phyloP scores from a whole-genome alignment of 441 rosid species.

The Adansonia madagascariensis region DNA sequence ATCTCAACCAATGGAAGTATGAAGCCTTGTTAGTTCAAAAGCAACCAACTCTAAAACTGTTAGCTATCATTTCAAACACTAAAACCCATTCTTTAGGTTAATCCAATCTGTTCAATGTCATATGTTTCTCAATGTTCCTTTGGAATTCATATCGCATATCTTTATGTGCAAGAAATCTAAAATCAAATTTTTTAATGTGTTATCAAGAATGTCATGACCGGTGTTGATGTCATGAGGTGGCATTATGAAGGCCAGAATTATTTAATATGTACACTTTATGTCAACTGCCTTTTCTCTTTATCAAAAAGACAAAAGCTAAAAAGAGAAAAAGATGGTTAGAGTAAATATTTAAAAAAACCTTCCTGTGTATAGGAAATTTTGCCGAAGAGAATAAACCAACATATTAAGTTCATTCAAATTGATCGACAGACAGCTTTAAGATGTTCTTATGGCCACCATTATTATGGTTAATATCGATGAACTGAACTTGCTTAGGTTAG shows the following conservation, averaged over 20 bases:
- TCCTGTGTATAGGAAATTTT: neutral
- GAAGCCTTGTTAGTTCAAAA: neutral
- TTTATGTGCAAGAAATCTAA: neutral
- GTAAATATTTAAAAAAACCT: constrained; percentile 15
- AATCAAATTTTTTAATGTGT: neutral
- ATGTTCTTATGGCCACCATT: neutral
- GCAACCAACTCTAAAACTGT: neutral
- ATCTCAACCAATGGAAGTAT: neutral
- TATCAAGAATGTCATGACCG: neutral
- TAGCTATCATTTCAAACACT: neutral
- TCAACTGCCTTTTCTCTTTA: neutral
- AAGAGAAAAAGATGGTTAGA: constrained; percentile 2
- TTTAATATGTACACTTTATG: neutral
- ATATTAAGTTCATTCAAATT: neutral
- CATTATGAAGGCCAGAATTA: neutral
- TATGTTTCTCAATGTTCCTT: neutral
- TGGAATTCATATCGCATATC: neutral
- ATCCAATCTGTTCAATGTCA: neutral
- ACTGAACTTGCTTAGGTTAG: constrained; percentile 4
- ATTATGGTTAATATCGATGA: neutral
- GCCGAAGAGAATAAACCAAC: neutral
- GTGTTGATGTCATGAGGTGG: neutral
- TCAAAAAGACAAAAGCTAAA: neutral
- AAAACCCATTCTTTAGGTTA: neutral
- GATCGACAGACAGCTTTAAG: neutral